A percentile compares a stretch with the other conserved stretches of the same genome.
Evolutionary conservation across 2,329 filamentous ascomycete genomes (phyloP).

Genomic region (Xylaria sp.): DNA sequence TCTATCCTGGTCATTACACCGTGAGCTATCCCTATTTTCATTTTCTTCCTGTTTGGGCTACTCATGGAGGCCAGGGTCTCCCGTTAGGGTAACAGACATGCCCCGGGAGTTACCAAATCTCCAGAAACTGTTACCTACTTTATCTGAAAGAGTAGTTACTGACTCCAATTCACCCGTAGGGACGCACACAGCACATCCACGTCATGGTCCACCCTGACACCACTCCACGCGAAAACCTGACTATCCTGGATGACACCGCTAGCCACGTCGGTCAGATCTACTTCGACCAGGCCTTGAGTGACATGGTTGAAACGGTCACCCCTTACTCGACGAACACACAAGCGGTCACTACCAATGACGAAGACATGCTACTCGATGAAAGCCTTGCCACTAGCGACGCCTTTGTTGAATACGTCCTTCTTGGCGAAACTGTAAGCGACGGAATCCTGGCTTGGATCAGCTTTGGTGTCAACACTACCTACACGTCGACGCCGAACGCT

Average conservation of each 20-base stretch:
- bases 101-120: too few species aligned
- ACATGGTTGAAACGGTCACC: neutral
- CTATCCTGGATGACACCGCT: conserved; percentile 6
- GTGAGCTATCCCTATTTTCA: too few species aligned
- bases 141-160: too few species aligned
- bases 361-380: conserved; percentile 21
- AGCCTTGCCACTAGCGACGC: conserved; percentile 19
- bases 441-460: conserved; percentile 34
- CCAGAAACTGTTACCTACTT: too few species aligned
- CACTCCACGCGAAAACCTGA: conserved; percentile 4
- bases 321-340: conserved; percentile 30
- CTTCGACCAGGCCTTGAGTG: conserved; percentile 31
- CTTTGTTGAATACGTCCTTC: conserved; percentile 20
- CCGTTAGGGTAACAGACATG: too few species aligned
- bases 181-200: conserved; percentile 33
- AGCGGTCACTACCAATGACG: conserved; percentile 20
- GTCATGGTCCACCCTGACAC: conserved; percentile 24
- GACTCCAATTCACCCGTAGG: neutral
- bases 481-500: neutral
- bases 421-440: conserved; percentile 14
- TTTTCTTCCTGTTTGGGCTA: too few species aligned
- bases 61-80: too few species aligned
- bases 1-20: conserved; percentile 34
- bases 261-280: conserved; percentile 28
- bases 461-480: conserved; percentile 27